Evolutionary conservation across 2,329 filamentous ascomycete species (phyloP).

Genomic region (Rhynchosporium agropyri): DNA sequence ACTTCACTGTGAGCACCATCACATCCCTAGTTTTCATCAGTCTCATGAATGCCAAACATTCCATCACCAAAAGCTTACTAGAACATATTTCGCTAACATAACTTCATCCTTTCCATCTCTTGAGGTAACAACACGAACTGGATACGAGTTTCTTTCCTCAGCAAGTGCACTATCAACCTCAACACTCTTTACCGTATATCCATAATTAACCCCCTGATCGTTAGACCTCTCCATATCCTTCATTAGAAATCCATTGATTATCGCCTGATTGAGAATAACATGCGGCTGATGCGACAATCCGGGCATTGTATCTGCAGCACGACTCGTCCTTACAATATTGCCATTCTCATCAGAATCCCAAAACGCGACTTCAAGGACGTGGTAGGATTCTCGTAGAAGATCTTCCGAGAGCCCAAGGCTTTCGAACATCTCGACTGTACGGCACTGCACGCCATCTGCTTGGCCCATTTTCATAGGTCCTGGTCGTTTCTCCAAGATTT

Average conservation of each 20-base stretch:
- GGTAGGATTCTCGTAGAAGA: constrained; percentile 66
- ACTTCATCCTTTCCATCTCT: constrained; percentile 59
- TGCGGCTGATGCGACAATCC: constrained; percentile 66
- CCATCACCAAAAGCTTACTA: constrained; percentile 40
- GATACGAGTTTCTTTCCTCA: constrained; percentile 56
- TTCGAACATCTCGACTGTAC: constrained; percentile 64
- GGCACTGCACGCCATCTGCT: constrained; percentile 64
- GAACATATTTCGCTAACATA: constrained; percentile 34
- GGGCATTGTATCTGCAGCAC: constrained; percentile 63
- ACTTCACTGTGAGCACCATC: constrained; percentile 56
- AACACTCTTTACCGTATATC: constrained; percentile 57
- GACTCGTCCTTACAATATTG: constrained; percentile 57
- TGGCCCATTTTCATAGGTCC: constrained; percentile 61
- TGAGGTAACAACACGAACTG: constrained; percentile 59
- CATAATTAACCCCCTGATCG: constrained; percentile 60
- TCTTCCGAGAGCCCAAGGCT: constrained; percentile 60
- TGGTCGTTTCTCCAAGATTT: constrained; percentile 57
- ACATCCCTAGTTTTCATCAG: constrained; percentile 56
- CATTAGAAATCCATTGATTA: constrained; percentile 67
- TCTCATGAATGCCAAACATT: constrained; percentile 44
- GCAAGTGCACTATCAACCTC: constrained; percentile 53
- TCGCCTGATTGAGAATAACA: constrained; percentile 70
- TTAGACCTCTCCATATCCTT: constrained; percentile 59
- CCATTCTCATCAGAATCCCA: constrained; percentile 64
- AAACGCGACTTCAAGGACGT: constrained; percentile 62